Evolutionary conservation across 1,139 yeast genomes (phyloP), one percentile per base, ranked within the genome.

Genomic region (Candida sanyaensis): DNA sequence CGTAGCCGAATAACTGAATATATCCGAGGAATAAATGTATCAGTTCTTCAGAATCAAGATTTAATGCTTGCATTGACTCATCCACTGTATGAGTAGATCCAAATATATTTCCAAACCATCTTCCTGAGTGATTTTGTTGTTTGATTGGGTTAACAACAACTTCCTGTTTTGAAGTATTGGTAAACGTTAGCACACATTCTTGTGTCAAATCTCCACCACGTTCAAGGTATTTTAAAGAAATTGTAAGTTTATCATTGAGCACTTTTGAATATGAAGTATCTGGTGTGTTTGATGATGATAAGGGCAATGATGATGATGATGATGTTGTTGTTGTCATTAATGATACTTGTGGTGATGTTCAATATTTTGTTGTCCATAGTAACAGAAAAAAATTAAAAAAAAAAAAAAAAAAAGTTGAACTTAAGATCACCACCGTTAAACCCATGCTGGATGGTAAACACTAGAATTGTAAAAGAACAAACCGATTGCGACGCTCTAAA

Each of bases 1-100:
- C 84, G 46, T 80, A 79, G 0, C 97, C 97, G 45, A 86, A 75
- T 40, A 90, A 63, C 62, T 91, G 97, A 4, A 84, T 73, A 61
- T 84, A 86, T 0, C 96, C 96, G 55, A 88, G 77, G 45, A 84
- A 74, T 21, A 88, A 51, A 24, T 57, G 45, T n/a, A 56, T 32
- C 34, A 34, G 40, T 11, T 48, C 48, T 10, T 45, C 42, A 4
- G 47, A 31, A 2, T 43, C 48, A 5, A 32, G 4, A 13, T 38
- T 38, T 12, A 50, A 29, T 8, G 43, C 34, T 3, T 33, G 21
- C 34, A 43, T 37, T 12, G 48, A 39, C 38, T 49, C 50, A 36
- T 42, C 42, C 8, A 32, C 24, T 17, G 40, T 24, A 27, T 30
- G 24, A 12, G 37, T 36, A 4, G 51, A 50, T 5, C 59, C 53